Evolutionary conservation across 345 rosid species (phyloP), one percentile per base, ranked within the genome.

Genomic region (Draba incana): DNA sequence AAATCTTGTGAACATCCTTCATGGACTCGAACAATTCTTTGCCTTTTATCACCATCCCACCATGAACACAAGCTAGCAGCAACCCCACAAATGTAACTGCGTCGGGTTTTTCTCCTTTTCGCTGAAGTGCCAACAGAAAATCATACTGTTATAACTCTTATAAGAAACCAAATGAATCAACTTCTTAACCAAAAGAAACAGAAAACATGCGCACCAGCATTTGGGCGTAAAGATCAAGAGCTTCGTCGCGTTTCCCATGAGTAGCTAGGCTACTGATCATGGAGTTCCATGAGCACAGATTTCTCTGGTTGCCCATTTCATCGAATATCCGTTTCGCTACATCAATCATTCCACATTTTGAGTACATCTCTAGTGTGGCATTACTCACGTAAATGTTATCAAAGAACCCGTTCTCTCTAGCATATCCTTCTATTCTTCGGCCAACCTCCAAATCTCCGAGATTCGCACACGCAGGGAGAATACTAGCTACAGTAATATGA

Each of bases 241-340:
- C 96, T 57, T 85, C 83, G n/a, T 31, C 46, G 54, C 81, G 71
- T 69, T 81, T 77, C 62, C 96, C 97, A 30, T 91, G 96, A 48
- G 85, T 61, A 61, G 97, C 96, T 63, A 91, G 69, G 46, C 92
- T 81, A 74, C 70, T 75, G 74, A 91, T 88, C 93, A 91, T 86
- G 11, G 97, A 85, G 82, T 88, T 91, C 97, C 97, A 91, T 12
- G 93, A 80, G 71, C 92, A 88, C 75, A 84, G 76, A 62, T 82
- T 85, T 78, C 85, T 82, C 68, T 79, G 75, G 51, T 79, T 74
- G 10, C 90, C 86, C 5, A 87, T 81, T 64, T 85, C 88, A 72
- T 82, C 62, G 59, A 91, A 88, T 47, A 88, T 53, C 54, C 53
- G 73, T 71, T 66, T 85, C 0, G 96, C 92, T 8, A 51, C 64